These are phyloP conservation scores for Wickerhamiella sergipiensis DNA, from an alignment of 805 yeast genomes.

Conservation along the genomic window DNA sequence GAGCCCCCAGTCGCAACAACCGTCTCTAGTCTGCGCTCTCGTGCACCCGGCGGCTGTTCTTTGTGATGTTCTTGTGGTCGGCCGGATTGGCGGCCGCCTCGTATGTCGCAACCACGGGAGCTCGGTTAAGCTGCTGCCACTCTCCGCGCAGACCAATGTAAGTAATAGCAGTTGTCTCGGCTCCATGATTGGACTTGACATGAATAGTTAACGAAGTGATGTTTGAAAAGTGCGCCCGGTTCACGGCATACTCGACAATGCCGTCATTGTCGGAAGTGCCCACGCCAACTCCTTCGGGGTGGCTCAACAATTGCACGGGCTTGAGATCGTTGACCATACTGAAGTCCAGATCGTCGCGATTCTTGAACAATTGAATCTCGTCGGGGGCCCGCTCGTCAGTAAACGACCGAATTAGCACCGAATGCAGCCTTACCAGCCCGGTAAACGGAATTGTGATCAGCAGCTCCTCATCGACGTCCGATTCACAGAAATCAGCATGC, in stretches of 20 bases:
- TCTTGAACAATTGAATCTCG: conserved; percentile 57
- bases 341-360: conserved; percentile 58
- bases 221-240: conserved; percentile 61
- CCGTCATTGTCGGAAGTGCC: conserved; percentile 27
- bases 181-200: conserved; percentile 51
- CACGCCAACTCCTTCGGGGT: conserved; percentile 40
- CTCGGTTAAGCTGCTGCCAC: conserved; percentile 32
- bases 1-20: too few species aligned
- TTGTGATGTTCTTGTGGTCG: conserved; percentile 42
- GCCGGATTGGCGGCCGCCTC: conserved; percentile 90
- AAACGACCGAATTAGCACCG: conserved; percentile 55
- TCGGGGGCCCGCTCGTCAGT: conserved; percentile 55
- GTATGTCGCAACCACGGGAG: conserved; percentile 65
- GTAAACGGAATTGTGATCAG: conserved; percentile 70
- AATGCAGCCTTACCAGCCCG: conserved; percentile 57
- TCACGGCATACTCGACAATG: conserved; percentile 71
- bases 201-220: conserved; percentile 54
- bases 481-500: conserved; percentile 33
- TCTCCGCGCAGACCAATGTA: conserved; percentile 70
- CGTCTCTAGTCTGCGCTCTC: neutral
- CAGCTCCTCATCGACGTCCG: conserved; percentile 75
- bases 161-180: conserved; percentile 42
- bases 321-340: conserved; percentile 38
- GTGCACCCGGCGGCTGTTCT: neutral
- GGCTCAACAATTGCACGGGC: conserved; percentile 40